Conservation (phyloP, 2,329 filamentous ascomycete species). For the Blastomyces emzantsi region DNA sequence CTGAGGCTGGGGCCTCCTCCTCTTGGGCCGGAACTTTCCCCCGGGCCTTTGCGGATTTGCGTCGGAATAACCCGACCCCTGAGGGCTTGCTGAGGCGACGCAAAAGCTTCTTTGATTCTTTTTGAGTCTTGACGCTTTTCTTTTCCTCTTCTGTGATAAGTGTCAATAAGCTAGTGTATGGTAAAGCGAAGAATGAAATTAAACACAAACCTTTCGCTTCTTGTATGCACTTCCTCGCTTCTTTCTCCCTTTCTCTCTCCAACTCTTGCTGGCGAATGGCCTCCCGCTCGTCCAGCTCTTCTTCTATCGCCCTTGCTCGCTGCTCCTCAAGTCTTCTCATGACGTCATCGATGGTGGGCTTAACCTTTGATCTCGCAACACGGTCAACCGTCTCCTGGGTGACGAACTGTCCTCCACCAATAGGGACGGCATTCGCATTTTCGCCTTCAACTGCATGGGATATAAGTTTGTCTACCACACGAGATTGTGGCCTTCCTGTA, state of each 20-base stretch:
- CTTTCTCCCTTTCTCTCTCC: constrained; percentile 1
- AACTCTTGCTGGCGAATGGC: background rate
- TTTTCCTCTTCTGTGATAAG: background rate
- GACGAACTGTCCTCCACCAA: constrained; percentile 71
- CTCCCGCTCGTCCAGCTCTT: constrained; percentile 46
- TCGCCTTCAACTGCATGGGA: constrained; percentile 56
- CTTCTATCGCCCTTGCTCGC: constrained; percentile 52
- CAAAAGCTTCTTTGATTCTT: background rate
- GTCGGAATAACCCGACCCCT: background rate
- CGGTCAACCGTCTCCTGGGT: constrained; percentile 62
- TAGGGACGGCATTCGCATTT: constrained; percentile 52
- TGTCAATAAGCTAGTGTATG: background rate
- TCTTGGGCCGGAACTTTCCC: background rate
- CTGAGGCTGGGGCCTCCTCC: background rate
- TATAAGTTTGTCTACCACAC: constrained; percentile 64
- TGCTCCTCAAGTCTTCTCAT: constrained; percentile 63
- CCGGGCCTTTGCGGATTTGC: background rate
- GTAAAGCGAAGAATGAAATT: background rate
- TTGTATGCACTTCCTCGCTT: background rate
- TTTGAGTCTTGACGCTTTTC: background rate
- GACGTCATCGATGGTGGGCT: constrained; percentile 72
- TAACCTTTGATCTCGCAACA: constrained; percentile 62
- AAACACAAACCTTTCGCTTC: background rate
- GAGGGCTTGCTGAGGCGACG: constrained; percentile 1
- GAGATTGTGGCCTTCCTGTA: constrained; percentile 59